phyloP scores from a whole-genome alignment of 306 rosid species.

The Prinsepia uniflora region DNA sequence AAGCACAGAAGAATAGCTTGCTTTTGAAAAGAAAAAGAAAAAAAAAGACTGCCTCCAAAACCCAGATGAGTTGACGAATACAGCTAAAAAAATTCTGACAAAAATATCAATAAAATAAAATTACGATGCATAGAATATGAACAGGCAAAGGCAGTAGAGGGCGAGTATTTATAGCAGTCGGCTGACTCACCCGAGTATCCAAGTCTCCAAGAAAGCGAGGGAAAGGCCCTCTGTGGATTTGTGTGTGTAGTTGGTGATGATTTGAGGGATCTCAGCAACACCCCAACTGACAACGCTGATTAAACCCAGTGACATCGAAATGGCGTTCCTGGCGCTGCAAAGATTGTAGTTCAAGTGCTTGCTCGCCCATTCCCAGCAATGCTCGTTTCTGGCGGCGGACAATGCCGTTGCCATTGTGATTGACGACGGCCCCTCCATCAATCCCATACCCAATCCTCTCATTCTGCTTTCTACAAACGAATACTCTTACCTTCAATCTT shows the following conservation, averaged over 20 bases:
- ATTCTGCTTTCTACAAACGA: too few relatives aligned
- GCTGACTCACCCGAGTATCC: slow-evolving; percentile 61
- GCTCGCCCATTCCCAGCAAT: slow-evolving; percentile 46
- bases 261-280: slow-evolving; percentile 84
- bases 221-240: slow-evolving; percentile 78
- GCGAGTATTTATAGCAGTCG: too few relatives aligned
- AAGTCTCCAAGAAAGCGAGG: slow-evolving; percentile 63
- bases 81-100: too few relatives aligned
- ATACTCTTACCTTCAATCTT: too few relatives aligned
- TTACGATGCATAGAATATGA: too few relatives aligned
- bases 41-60: too few relatives aligned
- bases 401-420: not conserved
- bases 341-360: slow-evolving; percentile 34
- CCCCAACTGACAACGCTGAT: slow-evolving; percentile 67
- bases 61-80: too few relatives aligned
- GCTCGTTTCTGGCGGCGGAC: not conserved
- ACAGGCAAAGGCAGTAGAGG: too few relatives aligned
- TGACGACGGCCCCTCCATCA: not conserved
- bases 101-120: too few relatives aligned
- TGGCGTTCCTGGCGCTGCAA: slow-evolving; percentile 42
- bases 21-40: too few relatives aligned
- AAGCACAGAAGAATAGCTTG: too few relatives aligned
- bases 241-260: slow-evolving; percentile 57
- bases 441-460: not conserved
- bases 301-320: slow-evolving; percentile 56